Evolutionary conservation across 2,329 filamentous ascomycete genomes (phyloP).

Genomic region (Stagonosporopsis rhizophila): DNA sequence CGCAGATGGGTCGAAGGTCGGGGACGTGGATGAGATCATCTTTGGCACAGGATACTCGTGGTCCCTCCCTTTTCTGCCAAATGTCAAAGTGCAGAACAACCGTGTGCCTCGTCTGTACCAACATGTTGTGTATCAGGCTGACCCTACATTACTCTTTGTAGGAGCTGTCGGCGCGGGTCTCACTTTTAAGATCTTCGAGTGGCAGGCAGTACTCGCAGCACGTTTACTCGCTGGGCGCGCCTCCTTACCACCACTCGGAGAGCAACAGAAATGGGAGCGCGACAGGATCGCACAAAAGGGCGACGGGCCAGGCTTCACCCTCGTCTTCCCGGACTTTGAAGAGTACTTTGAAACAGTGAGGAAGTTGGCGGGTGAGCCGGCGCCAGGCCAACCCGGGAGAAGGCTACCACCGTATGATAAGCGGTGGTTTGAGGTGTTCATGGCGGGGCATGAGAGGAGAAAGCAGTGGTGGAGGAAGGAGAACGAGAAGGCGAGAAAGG

Average conservation of each 20-base stretch:
- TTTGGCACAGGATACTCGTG: slow-evolving; percentile 73
- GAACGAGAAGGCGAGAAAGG: slow-evolving; percentile 52
- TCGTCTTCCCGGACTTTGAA: slow-evolving; percentile 68
- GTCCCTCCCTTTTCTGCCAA: slow-evolving; percentile 63
- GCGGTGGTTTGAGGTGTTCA: slow-evolving; percentile 60
- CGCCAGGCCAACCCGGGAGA: slow-evolving; percentile 53
- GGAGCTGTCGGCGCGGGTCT: slow-evolving; percentile 61
- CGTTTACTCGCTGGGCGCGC: slow-evolving; percentile 64
- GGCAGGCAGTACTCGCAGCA: slow-evolving; percentile 69
- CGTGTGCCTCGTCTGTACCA: slow-evolving; percentile 64
- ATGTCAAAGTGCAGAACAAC: slow-evolving; percentile 61
- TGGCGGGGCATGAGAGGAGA: slow-evolving; percentile 62
- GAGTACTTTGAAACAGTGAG: slow-evolving; percentile 68
- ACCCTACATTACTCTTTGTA: slow-evolving; percentile 64
- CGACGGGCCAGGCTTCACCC: slow-evolving; percentile 64
- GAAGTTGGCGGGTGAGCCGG: slow-evolving; percentile 57
- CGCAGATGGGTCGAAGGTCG: slow-evolving; percentile 60
- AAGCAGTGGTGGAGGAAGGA: slow-evolving; percentile 65
- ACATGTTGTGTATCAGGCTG: slow-evolving; percentile 63
- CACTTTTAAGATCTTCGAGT: slow-evolving; percentile 74
- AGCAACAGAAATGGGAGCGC: slow-evolving; percentile 64
- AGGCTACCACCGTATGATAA: slow-evolving; percentile 53
- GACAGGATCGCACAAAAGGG: slow-evolving; percentile 62
- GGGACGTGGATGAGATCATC: slow-evolving; percentile 67
- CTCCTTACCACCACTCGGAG: slow-evolving; percentile 56